A percentile compares a stretch with the other conserved stretches of the same genome.
Evolutionary conservation across 768 basidiomycete species (phyloP).

Genomic region (Clitopilus passeckerianus): DNA sequence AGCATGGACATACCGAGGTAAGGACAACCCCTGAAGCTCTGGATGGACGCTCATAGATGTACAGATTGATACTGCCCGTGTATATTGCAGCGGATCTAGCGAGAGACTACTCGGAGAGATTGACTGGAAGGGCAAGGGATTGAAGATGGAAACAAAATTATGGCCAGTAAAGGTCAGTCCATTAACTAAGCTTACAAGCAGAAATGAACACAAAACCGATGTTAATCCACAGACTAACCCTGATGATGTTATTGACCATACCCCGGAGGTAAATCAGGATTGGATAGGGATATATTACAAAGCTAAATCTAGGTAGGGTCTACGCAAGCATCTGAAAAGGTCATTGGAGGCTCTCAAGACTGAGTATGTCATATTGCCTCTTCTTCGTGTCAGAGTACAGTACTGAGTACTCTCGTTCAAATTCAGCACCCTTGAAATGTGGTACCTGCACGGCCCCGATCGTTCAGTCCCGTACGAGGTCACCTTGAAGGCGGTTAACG

Average conservation of each 20-base stretch:
- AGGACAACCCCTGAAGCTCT: background rate
- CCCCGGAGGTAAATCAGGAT: slow-evolving; percentile 20
- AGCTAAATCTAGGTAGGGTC: slow-evolving; percentile 20
- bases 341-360: slow-evolving; percentile 42
- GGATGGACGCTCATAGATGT: background rate
- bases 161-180: slow-evolving; percentile 25
- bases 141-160: slow-evolving; percentile 58
- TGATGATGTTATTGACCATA: slow-evolving; percentile 19
- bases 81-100: slow-evolving; percentile 36
- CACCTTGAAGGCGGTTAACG: slow-evolving; percentile 48
- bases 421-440: slow-evolving; percentile 39
- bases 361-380: slow-evolving; percentile 24
- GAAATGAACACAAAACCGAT: slow-evolving; percentile 60
- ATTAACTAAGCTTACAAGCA: no score
- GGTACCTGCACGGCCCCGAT: slow-evolving; percentile 62
- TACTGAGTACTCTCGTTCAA: no score
- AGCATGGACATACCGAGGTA: slow-evolving; percentile 42
- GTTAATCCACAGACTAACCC: slow-evolving; percentile 21
- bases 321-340: slow-evolving; percentile 38
- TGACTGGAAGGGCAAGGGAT: slow-evolving; percentile 41
- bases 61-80: slow-evolving; percentile 13
- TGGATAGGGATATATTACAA: no score
- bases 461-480: slow-evolving; percentile 51
- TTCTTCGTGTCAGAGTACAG: no score
- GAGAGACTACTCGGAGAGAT: slow-evolving; percentile 52